Evolutionary conservation across 2,329 filamentous ascomycete genomes (phyloP), one percentile per base, ranked within the genome.

Genomic region (Geoglossum cookeanum): DNA sequence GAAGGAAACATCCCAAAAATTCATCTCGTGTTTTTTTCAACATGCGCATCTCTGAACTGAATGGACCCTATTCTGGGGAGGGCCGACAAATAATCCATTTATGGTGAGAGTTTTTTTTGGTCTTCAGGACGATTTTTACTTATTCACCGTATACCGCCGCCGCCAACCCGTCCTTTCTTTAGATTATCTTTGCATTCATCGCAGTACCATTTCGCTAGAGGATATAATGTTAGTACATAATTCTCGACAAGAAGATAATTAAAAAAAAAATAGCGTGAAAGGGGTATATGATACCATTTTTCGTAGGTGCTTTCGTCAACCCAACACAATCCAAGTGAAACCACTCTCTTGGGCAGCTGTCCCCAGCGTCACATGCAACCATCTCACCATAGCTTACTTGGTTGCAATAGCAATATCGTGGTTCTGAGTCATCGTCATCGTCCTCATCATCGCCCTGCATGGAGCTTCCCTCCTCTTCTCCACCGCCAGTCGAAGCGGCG

Each of bases 301-400:
- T 80, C 58, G 79, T 82, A n/a, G 87, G 87, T 56, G 86, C 84
- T 59, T 84, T 84, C 63, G 84, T 85, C 64, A 92, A 70, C 30
- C 87, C 87, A 33, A 88, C 86, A 68, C 87, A 92, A 55, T 83
- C 84, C 55, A 92, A 71, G 74, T 90, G 86, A 72, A 90, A 91
- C 86, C 86, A 90, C 69, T 90, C 85, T 60, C 80, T 77, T 62
- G 79, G 77, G 69, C 86, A 90, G 54, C 13, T 45, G 22, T 79
- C 78, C 59, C 83, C 78, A 6, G 80, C 81, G 66, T 90, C 86
- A 65, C 85, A 90, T 1, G 83, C 86, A 48, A 90, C 84, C 86
- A 90, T 90, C 70, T 87, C 85, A 22, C 86, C 85, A 65, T 88
- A 90, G 64, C 84, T 88, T 57, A 88, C 81, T 53, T 82, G 78